These are phyloP conservation scores for Chaetomiaceae sp. DNA, from an alignment of 2,329 filamentous ascomycete species.

Conservation along the genomic window DNA sequence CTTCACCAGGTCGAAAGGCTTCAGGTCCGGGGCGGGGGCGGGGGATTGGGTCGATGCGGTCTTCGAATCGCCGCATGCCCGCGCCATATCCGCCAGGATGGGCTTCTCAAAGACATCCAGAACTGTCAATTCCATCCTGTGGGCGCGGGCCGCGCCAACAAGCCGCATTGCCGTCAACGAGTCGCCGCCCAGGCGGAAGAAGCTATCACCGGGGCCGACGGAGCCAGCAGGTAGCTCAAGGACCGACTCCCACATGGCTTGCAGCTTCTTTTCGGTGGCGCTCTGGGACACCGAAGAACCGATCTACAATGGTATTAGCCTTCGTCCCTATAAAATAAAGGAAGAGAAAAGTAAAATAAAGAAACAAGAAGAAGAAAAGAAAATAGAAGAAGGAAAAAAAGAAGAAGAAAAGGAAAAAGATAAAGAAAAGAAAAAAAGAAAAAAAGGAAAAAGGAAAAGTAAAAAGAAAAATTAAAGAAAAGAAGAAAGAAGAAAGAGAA, in stretches of 20 bases:
- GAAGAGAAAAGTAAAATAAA: no score
- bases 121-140: slow-evolving; percentile 21
- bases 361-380: no score
- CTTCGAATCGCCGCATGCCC: slow-evolving; percentile 4
- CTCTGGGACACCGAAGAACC: no score
- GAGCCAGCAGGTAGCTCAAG: slow-evolving; percentile 15
- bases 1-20: slow-evolving; percentile 18
- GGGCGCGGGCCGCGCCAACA: slow-evolving; percentile 35
- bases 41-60: no score
- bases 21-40: background rate
- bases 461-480: no score
- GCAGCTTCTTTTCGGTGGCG: slow-evolving; percentile 22
- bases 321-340: no score
- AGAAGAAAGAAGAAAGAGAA: no score
- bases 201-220: slow-evolving; percentile 26
- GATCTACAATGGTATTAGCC: no score
- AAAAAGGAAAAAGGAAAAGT: no score
- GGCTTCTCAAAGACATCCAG: slow-evolving; percentile 25
- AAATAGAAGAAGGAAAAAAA: no score
- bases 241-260: slow-evolving; percentile 22
- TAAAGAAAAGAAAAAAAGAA: no score
- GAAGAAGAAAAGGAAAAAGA: no score
- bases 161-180: slow-evolving; percentile 39
- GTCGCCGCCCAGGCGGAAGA: slow-evolving; percentile 36
- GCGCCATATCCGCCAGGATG: slow-evolving; percentile 20